Conservation (phyloP, 768 basidiomycete genomes). For the Hygrophoropsis aurantiaca region DNA sequence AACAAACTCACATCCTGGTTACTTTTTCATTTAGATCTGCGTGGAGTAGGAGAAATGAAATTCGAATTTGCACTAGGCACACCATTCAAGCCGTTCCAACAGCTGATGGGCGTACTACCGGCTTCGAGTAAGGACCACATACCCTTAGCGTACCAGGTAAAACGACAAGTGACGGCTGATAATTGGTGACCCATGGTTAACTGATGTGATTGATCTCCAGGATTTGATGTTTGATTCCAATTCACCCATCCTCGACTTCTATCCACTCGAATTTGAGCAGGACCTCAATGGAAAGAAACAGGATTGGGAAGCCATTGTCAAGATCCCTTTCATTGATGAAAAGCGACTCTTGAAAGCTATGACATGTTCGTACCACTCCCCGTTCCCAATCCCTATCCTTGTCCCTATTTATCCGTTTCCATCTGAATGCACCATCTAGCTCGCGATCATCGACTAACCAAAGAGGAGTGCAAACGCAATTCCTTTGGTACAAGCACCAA, state of each 20-base stretch:
- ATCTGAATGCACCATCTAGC: constrained; percentile 54
- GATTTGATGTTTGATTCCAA: constrained; percentile 85
- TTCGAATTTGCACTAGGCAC: constrained; percentile 85
- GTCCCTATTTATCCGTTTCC: background rate
- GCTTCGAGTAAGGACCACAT: constrained; percentile 87
- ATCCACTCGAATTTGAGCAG: constrained; percentile 86
- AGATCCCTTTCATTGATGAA: constrained; percentile 97
- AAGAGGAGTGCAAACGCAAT: constrained; percentile 78
- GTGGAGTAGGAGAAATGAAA: constrained; percentile 68
- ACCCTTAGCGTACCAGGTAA: constrained; percentile 83
- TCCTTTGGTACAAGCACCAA: constrained; percentile 74
- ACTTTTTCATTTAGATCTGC: constrained; percentile 44
- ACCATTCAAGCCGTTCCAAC: constrained; percentile 92
- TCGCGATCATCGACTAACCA: constrained; percentile 73
- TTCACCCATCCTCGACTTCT: constrained; percentile 93
- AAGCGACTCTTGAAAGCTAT: constrained; percentile 76
- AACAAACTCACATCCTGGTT: no score
- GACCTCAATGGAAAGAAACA: constrained; percentile 98
- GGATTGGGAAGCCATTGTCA: constrained; percentile 98
- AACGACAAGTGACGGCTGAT: no score
- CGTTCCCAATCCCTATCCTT: background rate
- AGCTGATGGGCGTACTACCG: constrained; percentile 97
- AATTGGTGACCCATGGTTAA: no score
- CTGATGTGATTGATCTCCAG: constrained; percentile 44
- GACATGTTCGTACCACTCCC: constrained; percentile 51